These are phyloP conservation scores for Fusarium mundagurra DNA, from an alignment of 2,329 filamentous ascomycete genomes.

Conservation along the genomic window DNA sequence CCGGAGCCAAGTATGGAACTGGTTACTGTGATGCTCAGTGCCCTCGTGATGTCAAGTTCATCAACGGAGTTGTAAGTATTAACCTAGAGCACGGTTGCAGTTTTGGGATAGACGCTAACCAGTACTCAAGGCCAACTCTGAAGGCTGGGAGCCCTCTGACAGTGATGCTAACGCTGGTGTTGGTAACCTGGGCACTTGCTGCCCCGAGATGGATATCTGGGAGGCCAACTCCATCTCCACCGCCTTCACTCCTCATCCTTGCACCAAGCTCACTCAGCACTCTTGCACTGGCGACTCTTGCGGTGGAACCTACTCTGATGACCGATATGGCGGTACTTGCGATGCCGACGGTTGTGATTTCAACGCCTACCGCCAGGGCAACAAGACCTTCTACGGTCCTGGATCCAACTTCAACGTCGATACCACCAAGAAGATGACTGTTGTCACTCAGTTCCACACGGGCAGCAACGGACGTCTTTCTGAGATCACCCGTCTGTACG, in stretches of 20 bases:
- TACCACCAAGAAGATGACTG: constrained; percentile 68
- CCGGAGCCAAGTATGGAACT: constrained; percentile 68
- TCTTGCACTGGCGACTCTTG: constrained; percentile 62
- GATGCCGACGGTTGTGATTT: constrained; percentile 78
- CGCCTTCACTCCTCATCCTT: constrained; percentile 74
- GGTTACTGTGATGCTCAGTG: constrained; percentile 64
- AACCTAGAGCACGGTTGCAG: neutral
- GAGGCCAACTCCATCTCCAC: constrained; percentile 74
- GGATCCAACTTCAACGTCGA: constrained; percentile 64
- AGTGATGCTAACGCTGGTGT: constrained; percentile 65
- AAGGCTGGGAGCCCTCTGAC: constrained; percentile 60
- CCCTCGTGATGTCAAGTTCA: constrained; percentile 66
- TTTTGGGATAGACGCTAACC: constrained; percentile 42
- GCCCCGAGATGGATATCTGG: constrained; percentile 71
- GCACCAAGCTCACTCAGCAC: constrained; percentile 59
- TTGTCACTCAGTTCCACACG: constrained; percentile 72
- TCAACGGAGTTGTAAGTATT: constrained; percentile 58
- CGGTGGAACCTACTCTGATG: constrained; percentile 61
- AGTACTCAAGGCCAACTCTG: constrained; percentile 57
- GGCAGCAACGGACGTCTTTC: constrained; percentile 61
- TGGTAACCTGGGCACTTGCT: constrained; percentile 65
- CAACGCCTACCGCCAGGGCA: constrained; percentile 74
- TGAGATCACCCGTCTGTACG: constrained; percentile 72
- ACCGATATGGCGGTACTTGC: constrained; percentile 70
- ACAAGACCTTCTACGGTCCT: constrained; percentile 70